Conservation (phyloP, 176 grass and related monocot species). For the Aegilops bicornis region DNA sequence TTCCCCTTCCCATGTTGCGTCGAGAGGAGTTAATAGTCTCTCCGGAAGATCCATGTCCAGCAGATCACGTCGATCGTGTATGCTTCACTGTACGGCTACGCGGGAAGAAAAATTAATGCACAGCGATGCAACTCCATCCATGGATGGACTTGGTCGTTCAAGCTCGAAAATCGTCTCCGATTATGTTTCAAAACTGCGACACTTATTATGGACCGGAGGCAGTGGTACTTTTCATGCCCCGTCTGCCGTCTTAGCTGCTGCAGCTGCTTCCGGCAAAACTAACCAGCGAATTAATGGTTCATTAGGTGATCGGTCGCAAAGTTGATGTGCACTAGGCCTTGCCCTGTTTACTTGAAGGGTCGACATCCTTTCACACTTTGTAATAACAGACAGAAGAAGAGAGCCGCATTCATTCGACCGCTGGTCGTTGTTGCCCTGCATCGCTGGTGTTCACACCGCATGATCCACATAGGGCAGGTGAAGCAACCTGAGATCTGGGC, state of each 20-base stretch:
- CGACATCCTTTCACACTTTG: slow-evolving; percentile 26
- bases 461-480: not conserved
- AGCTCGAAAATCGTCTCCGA: not conserved
- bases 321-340: slow-evolving; percentile 18
- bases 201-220: no score
- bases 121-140: not conserved
- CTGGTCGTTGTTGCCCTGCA: not conserved
- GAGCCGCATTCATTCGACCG: not conserved
- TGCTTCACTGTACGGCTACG: not conserved
- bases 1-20: not conserved
- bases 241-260: not conserved
- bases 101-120: not conserved
- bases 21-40: not conserved
- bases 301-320: slow-evolving; percentile 4
- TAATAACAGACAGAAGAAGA: not conserved
- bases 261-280: slow-evolving; percentile 11
- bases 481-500: not conserved
- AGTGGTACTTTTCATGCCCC: not conserved
- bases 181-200: not conserved
- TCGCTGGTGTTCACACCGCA: not conserved
- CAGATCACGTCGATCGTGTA: not conserved
- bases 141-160: not conserved
- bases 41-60: not conserved
- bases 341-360: slow-evolving; percentile 16
- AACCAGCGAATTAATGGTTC: not conserved